phyloP scores from a whole-genome alignment of 192 early-diverging fungal genomes.

The Linnemannia zychae region DNA sequence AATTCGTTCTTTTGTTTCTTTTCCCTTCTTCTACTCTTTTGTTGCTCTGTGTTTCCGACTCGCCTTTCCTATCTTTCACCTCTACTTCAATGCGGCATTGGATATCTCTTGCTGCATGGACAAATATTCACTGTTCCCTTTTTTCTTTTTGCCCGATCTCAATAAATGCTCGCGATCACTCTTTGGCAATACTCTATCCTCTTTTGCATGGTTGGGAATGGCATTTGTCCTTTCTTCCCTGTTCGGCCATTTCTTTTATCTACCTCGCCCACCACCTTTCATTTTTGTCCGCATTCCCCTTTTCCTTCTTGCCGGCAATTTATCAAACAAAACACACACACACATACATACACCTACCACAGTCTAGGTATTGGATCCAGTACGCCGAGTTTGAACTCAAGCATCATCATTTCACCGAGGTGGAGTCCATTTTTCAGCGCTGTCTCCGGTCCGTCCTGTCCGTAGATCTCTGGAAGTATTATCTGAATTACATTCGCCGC shows the following conservation, averaged over 20 bases:
- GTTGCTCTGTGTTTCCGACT: background rate
- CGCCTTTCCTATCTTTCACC: background rate
- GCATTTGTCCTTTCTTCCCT: background rate
- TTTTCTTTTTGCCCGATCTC: slow-evolving; percentile 7
- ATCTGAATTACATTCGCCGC: slow-evolving; percentile 88
- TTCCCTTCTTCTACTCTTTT: background rate
- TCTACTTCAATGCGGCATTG: background rate
- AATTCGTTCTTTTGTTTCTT: slow-evolving; percentile 21
- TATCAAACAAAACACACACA: slow-evolving; percentile 10
- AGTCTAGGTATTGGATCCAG: slow-evolving; percentile 81
- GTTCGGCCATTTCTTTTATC: background rate
- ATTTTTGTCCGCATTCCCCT: slow-evolving; percentile 18
- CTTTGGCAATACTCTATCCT: background rate
- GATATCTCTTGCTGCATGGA: slow-evolving; percentile 1
- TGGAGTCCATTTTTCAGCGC: slow-evolving; percentile 88
- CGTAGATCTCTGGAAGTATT: slow-evolving; percentile 91
- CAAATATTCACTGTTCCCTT: background rate
- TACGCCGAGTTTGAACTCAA: slow-evolving; percentile 89
- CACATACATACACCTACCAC: background rate
- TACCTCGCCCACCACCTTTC: background rate
- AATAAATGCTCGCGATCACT: slow-evolving; percentile 11
- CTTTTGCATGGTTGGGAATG: background rate
- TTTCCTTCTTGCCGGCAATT: background rate
- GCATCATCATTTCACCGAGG: slow-evolving; percentile 76
- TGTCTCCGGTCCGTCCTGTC: slow-evolving; percentile 86